Percentiles rank a stretch among this genome's conserved stretches.
phyloP scores from a whole-genome alignment of 768 basidiomycete genomes.

The Auricularia sp. region DNA sequence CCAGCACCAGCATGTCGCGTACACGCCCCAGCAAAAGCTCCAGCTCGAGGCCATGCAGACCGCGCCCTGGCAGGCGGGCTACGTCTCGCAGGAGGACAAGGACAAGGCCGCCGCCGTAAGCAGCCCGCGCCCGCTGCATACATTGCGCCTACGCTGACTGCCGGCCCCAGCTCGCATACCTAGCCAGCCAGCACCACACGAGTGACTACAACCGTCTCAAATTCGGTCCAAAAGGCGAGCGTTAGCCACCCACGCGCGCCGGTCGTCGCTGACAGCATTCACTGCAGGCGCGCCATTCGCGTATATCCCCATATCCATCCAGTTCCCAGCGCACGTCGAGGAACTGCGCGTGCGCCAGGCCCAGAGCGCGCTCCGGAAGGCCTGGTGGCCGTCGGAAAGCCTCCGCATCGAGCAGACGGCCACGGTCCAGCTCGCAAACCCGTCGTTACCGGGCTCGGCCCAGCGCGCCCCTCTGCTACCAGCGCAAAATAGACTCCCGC shows the following conservation, averaged over 20 bases:
- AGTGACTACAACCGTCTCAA: conserved; percentile 65
- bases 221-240: conserved; percentile 40
- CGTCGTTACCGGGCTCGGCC: not conserved
- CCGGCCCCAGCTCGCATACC: conserved; percentile 32
- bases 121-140: not conserved
- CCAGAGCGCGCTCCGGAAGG: conserved; percentile 23
- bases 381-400: conserved; percentile 43
- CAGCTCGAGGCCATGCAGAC: conserved; percentile 2
- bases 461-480: not conserved
- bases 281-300: conserved; percentile 42
- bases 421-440: not conserved
- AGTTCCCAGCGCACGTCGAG: conserved; percentile 47
- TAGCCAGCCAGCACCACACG: conserved; percentile 67
- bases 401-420: not conserved
- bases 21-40: not conserved
- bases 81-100: conserved; percentile 4
- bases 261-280: not conserved
- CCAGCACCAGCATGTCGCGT: not conserved
- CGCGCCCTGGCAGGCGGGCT: not conserved
- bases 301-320: conserved; percentile 57
- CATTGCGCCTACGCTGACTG: not conserved
- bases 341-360: conserved; percentile 46
- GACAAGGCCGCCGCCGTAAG: not conserved
- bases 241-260: not conserved
- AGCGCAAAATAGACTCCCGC: not conserved